Evolutionary conservation across 2,329 filamentous ascomycete species (phyloP).

Genomic region (Geoglossum cookeanum): DNA sequence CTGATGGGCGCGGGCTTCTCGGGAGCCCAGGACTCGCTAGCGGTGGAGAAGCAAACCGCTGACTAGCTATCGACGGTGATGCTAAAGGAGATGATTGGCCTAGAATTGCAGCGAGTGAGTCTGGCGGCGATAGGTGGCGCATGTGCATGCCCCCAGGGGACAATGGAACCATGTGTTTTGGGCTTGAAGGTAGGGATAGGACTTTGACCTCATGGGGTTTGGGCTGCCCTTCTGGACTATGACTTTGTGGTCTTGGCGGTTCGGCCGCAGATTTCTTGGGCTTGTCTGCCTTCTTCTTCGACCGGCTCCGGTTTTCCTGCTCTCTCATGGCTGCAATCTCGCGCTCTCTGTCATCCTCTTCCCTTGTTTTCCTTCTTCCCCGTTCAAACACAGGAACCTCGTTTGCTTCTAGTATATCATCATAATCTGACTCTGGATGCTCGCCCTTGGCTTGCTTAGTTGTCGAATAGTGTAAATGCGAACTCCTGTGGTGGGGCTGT

Average conservation of each 20-base stretch:
- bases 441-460: constrained; percentile 23
- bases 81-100: constrained; percentile 11
- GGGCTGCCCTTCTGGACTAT: not conserved
- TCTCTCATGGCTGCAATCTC: constrained; percentile 49
- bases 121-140: constrained; percentile 10
- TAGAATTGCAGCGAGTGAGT: constrained; percentile 18
- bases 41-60: constrained; percentile 24
- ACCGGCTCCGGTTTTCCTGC: constrained; percentile 50
- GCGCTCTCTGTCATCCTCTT: constrained; percentile 67
- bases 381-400: constrained; percentile 36
- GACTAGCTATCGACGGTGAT: not conserved
- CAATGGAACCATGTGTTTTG: not conserved
- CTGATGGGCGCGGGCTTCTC: constrained; percentile 39
- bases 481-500: constrained; percentile 22
- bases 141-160: not conserved
- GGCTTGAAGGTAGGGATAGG: constrained; percentile 5
- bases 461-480: constrained; percentile 23
- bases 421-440: constrained; percentile 68
- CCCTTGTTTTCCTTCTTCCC: constrained; percentile 65
- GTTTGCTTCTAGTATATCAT: constrained; percentile 53
- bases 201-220: constrained; percentile 20
- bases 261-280: constrained; percentile 18
- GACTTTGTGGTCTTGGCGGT: not conserved
- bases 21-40: constrained; percentile 44
- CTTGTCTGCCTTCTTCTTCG: constrained; percentile 58